phyloP scores from a whole-genome alignment of 768 basidiomycete genomes.

The Chiua virens region DNA sequence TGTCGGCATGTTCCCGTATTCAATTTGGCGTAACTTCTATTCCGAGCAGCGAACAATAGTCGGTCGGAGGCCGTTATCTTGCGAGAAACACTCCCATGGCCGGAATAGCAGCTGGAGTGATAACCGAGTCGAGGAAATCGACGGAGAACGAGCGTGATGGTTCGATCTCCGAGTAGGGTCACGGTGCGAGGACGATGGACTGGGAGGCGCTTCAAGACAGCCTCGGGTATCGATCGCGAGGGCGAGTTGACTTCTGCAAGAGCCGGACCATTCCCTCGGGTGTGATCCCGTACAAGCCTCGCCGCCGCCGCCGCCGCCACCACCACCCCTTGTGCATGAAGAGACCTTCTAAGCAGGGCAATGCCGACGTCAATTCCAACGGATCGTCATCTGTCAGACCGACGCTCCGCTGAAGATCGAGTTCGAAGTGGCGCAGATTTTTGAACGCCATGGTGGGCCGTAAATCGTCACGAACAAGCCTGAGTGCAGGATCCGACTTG shows the following conservation, averaged over 20 bases:
- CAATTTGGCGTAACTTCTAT: too few species aligned
- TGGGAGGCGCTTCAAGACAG: too few species aligned
- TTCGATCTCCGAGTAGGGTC: too few species aligned
- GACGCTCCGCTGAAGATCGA: background rate
- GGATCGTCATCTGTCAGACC: background rate
- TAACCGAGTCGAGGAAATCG: background rate
- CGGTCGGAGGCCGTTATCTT: too few species aligned
- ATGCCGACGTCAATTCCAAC: background rate
- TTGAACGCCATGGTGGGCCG: too few species aligned
- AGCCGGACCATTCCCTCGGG: background rate
- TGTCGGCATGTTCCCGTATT: too few species aligned
- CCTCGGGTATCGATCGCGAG: background rate
- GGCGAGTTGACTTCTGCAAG: background rate
- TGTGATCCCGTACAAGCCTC: background rate
- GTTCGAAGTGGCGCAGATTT: background rate
- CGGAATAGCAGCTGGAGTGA: background rate
- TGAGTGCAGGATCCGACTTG: too few species aligned
- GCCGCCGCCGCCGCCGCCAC: too few species aligned
- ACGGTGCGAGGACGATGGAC: background rate
- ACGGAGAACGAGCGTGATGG: too few species aligned
- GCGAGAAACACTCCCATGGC: background rate
- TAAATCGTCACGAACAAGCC: too few species aligned
- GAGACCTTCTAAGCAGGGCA: background rate
- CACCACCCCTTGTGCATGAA: background rate
- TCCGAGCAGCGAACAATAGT: too few species aligned